Evolutionary conservation across 2,329 filamentous ascomycete genomes (phyloP).

Genomic region (Rhinocladiella similis): DNA sequence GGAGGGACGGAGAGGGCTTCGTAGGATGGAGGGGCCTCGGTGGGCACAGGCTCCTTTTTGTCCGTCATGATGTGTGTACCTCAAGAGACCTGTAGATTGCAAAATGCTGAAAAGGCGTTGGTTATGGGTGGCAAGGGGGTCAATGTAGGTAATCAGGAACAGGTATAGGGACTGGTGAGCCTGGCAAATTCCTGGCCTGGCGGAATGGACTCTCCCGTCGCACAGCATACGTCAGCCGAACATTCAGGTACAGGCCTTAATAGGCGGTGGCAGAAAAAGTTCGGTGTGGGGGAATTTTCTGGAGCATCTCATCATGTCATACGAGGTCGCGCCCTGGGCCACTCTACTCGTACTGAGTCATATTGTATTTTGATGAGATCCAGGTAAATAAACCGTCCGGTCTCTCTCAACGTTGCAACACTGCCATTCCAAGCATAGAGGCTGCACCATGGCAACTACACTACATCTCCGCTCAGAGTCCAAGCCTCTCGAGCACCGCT

Average conservation of each 20-base stretch:
- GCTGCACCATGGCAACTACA: slow-evolving; percentile 22
- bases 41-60: slow-evolving; percentile 11
- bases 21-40: slow-evolving; percentile 29
- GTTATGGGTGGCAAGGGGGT: not conserved
- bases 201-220: too few relatives aligned
- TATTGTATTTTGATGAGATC: not conserved
- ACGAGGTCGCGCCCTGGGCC: slow-evolving; percentile 1
- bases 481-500: slow-evolving; percentile 30
- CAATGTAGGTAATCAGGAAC: not conserved
- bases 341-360: slow-evolving; percentile 18
- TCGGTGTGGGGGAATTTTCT: slow-evolving; percentile 5
- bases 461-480: slow-evolving; percentile 29
- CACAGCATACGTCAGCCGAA: too few relatives aligned
- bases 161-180: not conserved
- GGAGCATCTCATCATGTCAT: not conserved
- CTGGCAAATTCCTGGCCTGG: not conserved
- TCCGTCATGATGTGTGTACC: slow-evolving; percentile 14
- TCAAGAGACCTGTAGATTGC: too few relatives aligned
- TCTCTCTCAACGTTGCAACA: too few relatives aligned
- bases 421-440: not conserved
- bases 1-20: slow-evolving; percentile 21
- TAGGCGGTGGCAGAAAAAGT: slow-evolving; percentile 23
- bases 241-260: not conserved
- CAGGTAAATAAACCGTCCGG: not conserved
- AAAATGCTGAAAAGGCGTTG: not conserved